Conservation (phyloP, 2,329 filamentous ascomycete genomes). For the Cercospora janseana region DNA sequence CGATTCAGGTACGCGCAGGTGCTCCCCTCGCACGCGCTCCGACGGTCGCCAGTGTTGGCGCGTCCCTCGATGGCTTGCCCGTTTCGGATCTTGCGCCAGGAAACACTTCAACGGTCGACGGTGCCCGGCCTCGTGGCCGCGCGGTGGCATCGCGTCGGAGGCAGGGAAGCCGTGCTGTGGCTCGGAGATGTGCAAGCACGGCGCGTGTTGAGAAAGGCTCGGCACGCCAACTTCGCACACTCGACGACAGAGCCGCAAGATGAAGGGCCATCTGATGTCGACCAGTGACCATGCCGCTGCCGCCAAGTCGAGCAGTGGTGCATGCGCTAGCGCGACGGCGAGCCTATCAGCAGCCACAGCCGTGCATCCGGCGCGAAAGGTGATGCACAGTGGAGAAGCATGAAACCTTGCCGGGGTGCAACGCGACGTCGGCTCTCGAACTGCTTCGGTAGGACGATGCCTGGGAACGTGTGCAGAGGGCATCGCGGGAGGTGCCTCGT, state of each 20-base stretch:
- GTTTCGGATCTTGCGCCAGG: no score
- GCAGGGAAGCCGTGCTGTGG: neutral
- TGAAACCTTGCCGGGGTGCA: neutral
- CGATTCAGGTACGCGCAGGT: no score
- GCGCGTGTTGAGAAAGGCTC: neutral
- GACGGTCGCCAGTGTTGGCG: no score
- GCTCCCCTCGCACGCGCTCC: no score
- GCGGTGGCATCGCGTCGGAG: neutral
- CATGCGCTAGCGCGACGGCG: neutral
- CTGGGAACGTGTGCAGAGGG: no score
- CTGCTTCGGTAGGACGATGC: conserved; percentile 5
- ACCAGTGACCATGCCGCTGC: conserved; percentile 10
- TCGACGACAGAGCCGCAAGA: neutral
- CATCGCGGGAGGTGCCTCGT: no score
- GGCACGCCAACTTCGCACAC: neutral
- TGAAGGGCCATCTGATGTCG: conserved; percentile 4
- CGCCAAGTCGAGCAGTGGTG: conserved; percentile 9
- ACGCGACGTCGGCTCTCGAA: conserved; percentile 12
- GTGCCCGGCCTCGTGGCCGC: neutral
- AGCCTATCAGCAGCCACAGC: conserved; percentile 9
- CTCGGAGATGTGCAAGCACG: neutral
- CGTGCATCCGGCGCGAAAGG: conserved; percentile 6
- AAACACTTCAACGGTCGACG: neutral
- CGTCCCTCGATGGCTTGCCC: no score
- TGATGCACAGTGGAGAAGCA: conserved; percentile 10